phyloP scores from a whole-genome alignment of 169 alveolate species.

The Blepharisma undulans region DNA sequence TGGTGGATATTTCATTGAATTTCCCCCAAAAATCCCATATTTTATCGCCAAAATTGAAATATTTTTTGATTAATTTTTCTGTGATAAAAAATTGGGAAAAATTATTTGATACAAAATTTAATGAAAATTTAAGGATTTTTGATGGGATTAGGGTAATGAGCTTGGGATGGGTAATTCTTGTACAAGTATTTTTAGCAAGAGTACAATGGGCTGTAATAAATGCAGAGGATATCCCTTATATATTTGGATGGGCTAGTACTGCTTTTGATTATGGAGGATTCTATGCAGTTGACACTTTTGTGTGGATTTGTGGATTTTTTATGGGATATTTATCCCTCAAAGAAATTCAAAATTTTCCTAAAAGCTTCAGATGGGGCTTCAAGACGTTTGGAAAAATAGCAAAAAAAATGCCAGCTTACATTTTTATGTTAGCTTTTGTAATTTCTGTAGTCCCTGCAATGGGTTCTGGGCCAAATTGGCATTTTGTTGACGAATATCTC shows the following conservation, averaged over 20 bases:
- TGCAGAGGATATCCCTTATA: neutral
- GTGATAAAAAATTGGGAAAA: neutral
- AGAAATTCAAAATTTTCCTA: neutral
- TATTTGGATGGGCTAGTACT: neutral
- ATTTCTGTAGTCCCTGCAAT: neutral
- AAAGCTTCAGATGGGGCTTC: neutral
- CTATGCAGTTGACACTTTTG: constrained; percentile 35
- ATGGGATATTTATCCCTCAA: neutral
- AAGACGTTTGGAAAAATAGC: neutral
- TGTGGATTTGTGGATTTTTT: constrained; percentile 27
- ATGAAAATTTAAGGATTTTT: neutral
- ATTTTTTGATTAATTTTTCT: constrained; percentile 3
- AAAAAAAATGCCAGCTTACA: constrained; percentile 7
- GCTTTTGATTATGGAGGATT: constrained; percentile 21
- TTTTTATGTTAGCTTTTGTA: neutral
- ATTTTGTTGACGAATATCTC: neutral
- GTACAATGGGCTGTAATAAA: neutral
- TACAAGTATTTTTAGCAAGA: neutral
- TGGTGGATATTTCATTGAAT: neutral
- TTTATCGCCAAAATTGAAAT: neutral
- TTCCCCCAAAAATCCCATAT: neutral
- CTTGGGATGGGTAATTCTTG: constrained; percentile 4
- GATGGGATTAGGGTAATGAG: constrained; percentile 27
- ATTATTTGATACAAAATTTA: neutral
- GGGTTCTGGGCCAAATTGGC: constrained; percentile 20